Percentiles rank a stretch among this genome's conserved stretches.
Evolutionary conservation across 768 basidiomycete species (phyloP).

Genomic region (Suillus hirtellus): DNA sequence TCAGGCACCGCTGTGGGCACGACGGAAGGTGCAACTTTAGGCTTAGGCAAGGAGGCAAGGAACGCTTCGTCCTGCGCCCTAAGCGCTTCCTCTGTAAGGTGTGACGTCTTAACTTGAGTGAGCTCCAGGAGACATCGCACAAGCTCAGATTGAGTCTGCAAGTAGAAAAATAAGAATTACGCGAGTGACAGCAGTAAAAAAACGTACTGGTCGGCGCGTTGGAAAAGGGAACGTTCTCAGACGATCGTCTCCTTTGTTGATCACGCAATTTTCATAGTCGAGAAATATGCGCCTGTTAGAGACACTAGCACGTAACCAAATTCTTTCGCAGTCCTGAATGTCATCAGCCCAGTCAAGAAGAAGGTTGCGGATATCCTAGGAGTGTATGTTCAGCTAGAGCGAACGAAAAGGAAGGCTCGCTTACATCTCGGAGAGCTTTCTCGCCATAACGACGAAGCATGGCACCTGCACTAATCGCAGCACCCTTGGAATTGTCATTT

Average conservation of each 20-base stretch:
- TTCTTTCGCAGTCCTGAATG: constrained; percentile 79
- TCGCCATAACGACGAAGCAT: constrained; percentile 93
- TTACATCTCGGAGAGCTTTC: constrained; percentile 83
- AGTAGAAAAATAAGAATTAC: neutral
- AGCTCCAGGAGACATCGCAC: constrained; percentile 85
- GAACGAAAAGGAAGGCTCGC: constrained; percentile 21
- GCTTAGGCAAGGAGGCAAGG: constrained; percentile 84
- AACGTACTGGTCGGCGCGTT: constrained; percentile 88
- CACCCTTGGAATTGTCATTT: constrained; percentile 92
- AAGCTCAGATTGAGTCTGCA: constrained; percentile 88
- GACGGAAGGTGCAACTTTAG: constrained; percentile 52
- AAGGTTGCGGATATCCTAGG: constrained; percentile 84
- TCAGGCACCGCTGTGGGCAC: constrained; percentile 40
- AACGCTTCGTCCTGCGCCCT: constrained; percentile 86
- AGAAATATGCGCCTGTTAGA: constrained; percentile 88
- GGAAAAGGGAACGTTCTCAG: constrained; percentile 94
- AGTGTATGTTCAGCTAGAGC: constrained; percentile 3
- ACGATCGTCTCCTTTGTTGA: constrained; percentile 78
- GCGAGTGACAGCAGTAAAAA: neutral
- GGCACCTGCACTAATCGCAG: constrained; percentile 93
- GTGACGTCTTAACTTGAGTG: constrained; percentile 79
- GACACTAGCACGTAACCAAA: constrained; percentile 89
- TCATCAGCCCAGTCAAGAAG: constrained; percentile 87
- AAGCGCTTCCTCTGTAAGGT: constrained; percentile 83
- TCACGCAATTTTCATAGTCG: constrained; percentile 80